A percentile compares a stretch with the other conserved stretches of the same genome.
Evolutionary conservation across 176 grass and related monocot genomes (phyloP).

Genomic region (Puccinellia tenuiflora): DNA sequence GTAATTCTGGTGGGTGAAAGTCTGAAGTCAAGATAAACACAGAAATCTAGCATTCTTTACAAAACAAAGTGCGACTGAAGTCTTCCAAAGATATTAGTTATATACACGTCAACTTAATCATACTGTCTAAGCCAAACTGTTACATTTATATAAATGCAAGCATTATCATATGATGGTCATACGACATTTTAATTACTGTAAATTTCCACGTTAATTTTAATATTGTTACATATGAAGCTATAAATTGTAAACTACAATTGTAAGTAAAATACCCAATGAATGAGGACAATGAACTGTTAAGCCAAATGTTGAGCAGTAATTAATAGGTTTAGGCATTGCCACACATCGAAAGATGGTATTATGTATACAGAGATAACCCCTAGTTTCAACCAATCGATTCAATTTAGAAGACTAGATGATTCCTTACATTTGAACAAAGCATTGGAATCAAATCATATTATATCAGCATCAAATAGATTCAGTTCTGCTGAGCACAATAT

Average conservation of each 20-base stretch:
- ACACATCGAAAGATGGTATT: background rate
- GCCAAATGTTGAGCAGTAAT: background rate
- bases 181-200: background rate
- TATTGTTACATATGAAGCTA: background rate
- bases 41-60: background rate
- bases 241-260: background rate
- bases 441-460: constrained; percentile 4
- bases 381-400: constrained; percentile 6
- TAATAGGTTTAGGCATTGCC: background rate
- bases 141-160: background rate
- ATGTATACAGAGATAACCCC: background rate
- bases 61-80: background rate
- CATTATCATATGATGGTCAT: background rate
- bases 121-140: background rate
- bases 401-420: constrained; percentile 6
- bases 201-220: background rate
- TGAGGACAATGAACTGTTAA: background rate
- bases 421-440: constrained; percentile 4
- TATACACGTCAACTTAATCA: background rate
- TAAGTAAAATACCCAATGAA: background rate
- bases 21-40: background rate
- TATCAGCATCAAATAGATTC: background rate
- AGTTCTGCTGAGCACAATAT: background rate
- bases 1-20: background rate
- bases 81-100: background rate